These are phyloP conservation scores for Bruguiera hainesii DNA, from an alignment of 441 rosid species.

Conservation along the genomic window DNA sequence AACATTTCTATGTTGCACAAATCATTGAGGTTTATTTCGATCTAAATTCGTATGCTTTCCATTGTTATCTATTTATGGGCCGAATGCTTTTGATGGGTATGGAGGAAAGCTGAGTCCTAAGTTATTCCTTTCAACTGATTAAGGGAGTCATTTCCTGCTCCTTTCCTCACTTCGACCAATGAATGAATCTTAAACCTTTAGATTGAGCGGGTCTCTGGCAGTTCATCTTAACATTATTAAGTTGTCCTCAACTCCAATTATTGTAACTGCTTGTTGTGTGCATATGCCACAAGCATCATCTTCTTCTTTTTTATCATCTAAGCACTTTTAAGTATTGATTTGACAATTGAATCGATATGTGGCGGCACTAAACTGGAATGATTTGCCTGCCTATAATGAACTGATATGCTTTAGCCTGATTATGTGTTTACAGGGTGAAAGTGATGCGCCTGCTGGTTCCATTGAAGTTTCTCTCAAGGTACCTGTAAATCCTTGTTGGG, in stretches of 20 bases:
- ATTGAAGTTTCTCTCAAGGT: conserved; percentile 85
- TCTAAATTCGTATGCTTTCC: too few species aligned
- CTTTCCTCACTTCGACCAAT: too few species aligned
- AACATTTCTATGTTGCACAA: too few species aligned
- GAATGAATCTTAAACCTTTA: too few species aligned
- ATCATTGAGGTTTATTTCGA: too few species aligned
- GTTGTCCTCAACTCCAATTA: not conserved
- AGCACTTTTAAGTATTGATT: conserved; percentile 3
- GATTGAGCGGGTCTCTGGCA: too few species aligned
- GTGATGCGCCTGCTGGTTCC: conserved; percentile 60
- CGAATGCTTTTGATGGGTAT: too few species aligned
- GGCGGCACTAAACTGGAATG: conserved; percentile 3
- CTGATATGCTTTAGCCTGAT: conserved; percentile 15
- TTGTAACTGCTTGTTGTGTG: not conserved
- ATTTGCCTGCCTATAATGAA: conserved; percentile 5
- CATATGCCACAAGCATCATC: not conserved
- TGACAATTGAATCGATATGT: not conserved
- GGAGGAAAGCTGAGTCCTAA: too few species aligned
- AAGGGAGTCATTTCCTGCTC: too few species aligned
- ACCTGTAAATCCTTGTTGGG: conserved; percentile 16
- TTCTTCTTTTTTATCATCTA: not conserved
- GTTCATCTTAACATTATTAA: too few species aligned
- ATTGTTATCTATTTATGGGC: too few species aligned
- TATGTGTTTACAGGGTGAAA: conserved; percentile 62
- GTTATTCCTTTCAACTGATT: too few species aligned